Conservation (phyloP, 179 eudicot species). For the Pouteria campechiana region DNA sequence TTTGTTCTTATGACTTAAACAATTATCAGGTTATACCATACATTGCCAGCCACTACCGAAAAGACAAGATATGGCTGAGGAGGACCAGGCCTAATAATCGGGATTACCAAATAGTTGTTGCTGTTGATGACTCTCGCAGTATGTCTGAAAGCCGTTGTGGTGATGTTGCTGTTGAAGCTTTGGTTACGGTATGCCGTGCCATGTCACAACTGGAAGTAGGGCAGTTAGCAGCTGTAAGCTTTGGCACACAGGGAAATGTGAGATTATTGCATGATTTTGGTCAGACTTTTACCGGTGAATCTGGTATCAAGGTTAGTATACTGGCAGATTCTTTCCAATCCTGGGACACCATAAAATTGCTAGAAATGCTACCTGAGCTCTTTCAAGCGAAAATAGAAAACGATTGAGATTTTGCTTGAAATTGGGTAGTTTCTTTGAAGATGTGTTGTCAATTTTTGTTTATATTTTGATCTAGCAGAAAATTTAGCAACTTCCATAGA, state of each 20-base stretch:
- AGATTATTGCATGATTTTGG: constrained; percentile 81
- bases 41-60: constrained; percentile 86
- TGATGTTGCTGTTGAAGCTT: constrained; percentile 82
- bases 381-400: no score
- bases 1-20: not conserved
- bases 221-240: constrained; percentile 85
- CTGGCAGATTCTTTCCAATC: not conserved
- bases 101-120: constrained; percentile 92
- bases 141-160: constrained; percentile 91
- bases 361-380: no score
- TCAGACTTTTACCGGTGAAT: constrained; percentile 74
- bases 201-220: constrained; percentile 97
- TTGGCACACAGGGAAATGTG: constrained; percentile 81
- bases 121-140: constrained; percentile 93
- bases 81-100: constrained; percentile 89
- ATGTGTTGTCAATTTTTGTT: no score
- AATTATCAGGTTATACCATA: constrained; percentile 66
- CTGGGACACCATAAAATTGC: no score
- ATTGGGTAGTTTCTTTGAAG: no score
- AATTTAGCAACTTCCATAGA: not conserved
- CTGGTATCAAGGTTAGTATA: constrained; percentile 75
- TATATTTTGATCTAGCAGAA: no score
- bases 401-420: no score
- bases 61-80: constrained; percentile 97
- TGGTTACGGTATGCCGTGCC: constrained; percentile 97